Base-by-base conservation (phyloP, 352 stramenopile species). In the Pythium folliculosum region DNA sequence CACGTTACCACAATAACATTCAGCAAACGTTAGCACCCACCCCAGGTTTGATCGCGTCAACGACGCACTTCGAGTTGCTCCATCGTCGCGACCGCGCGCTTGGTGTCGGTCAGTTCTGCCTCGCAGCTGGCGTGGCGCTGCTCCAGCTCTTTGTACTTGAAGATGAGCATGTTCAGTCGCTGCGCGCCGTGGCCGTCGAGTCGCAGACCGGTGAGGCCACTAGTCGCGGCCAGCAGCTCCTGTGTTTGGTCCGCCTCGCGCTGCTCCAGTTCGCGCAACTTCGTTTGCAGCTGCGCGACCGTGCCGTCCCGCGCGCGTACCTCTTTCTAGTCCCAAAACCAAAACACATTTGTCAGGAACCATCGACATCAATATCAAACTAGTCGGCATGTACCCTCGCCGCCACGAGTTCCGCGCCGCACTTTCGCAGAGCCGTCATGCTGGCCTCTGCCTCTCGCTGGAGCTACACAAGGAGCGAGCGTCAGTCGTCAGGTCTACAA, bases 121-220 rank as follows among this genome's bases (percentile, higher is more conserved):
- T 76, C 61, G n/a, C 71, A 69, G 13, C 30, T 35, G 21, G 78
- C 40, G 35, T 88, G 70, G 44, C 77, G 65, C 30, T 69, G 59
- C 37, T 92, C 79, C 16, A 94, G 69, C 37, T 86, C 80, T 22
- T 84, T 86, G 71, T 89, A 91, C 63, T 90, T 88, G 54, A 77
- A 65, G 55, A 79, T 69, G 13, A 92, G 67, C 38, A 88, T 58
- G 6, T 77, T 77, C 51, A 91, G 78, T 13, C 81, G 79, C n/a
- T 89, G 81, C 10, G 71, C 52, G 19, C 56, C 47, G 37, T 69
- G 53, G 35, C 32, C 55, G 68, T 85, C 60, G 1, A 65, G 37
- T 6, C 55, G 49, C 9, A 73, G 27, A 14, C 65, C 61, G 22
- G 17, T 63, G 8, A 50, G 10, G 32, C 54, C 55, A 7, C 56